Percentiles rank a stretch among this genome's conserved stretches.
Evolutionary conservation across 1,139 yeast species (phyloP).

Genomic region (Candida tropicalis): DNA sequence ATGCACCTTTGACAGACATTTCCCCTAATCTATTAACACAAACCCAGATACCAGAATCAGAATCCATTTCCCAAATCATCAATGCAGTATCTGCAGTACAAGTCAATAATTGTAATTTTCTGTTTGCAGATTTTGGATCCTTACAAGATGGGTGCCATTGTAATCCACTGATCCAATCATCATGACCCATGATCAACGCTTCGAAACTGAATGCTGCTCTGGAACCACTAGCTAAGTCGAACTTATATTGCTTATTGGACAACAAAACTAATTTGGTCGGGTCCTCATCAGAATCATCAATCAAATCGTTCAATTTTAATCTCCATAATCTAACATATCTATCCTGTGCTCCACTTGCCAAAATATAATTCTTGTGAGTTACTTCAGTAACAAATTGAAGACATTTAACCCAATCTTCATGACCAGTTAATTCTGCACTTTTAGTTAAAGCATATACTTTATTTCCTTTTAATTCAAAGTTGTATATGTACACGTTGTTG

Average conservation of each 20-base stretch:
- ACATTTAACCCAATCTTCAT: conserved; percentile 91
- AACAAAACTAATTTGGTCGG: conserved; percentile 53
- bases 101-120: conserved; percentile 64
- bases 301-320: conserved; percentile 56
- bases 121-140: conserved; percentile 16
- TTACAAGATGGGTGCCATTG: conserved; percentile 66
- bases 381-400: conserved; percentile 58
- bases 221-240: conserved; percentile 34
- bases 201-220: conserved; percentile 74
- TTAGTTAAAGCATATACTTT: conserved; percentile 27
- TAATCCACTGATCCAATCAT: conserved; percentile 92
- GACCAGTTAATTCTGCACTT: conserved; percentile 71
- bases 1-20: conserved; percentile 91
- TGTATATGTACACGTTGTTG: conserved; percentile 55
- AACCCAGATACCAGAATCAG: conserved; percentile 87
- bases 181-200: conserved; percentile 96
- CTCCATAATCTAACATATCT: conserved; percentile 89
- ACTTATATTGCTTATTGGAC: conserved; percentile 65
- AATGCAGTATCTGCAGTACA: conserved; percentile 93
- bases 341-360: conserved; percentile 91
- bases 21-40: conserved; percentile 85
- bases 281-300: conserved; percentile 62
- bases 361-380: conserved; percentile 51
- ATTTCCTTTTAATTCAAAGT: conserved; percentile 35
- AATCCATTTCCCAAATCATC: conserved; percentile 96